phyloP scores from a whole-genome alignment of 225 moss, liverwort and hornwort genomes.

The Pseudisothecium myosuroides region DNA sequence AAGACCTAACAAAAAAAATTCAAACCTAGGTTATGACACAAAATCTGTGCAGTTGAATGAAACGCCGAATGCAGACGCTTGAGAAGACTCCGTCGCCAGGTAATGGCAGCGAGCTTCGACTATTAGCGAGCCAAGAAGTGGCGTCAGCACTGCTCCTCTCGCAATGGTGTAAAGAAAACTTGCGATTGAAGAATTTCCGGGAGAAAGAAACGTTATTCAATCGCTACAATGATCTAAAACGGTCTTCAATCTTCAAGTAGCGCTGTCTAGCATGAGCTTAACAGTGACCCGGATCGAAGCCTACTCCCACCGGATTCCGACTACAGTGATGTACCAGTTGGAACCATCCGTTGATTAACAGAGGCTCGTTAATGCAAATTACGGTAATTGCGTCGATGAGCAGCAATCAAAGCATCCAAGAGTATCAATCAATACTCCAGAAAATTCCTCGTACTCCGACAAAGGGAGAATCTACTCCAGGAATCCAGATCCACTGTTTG shows the following conservation, averaged over 20 bases:
- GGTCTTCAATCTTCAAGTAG: not conserved
- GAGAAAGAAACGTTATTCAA: not conserved
- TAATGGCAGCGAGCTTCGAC: not conserved
- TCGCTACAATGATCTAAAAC: not conserved
- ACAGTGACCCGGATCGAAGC: not conserved
- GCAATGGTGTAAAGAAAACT: not conserved
- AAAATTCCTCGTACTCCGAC: not conserved
- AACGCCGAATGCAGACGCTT: not conserved
- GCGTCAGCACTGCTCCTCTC: not conserved
- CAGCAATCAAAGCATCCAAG: not conserved
- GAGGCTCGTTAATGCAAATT: not conserved
- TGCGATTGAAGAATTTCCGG: not conserved
- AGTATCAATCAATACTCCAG: not conserved
- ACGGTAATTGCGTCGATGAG: not conserved
- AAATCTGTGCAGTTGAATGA: not conserved
- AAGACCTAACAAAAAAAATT: constrained; percentile 11
- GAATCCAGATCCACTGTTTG: not conserved
- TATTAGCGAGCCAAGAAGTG: not conserved
- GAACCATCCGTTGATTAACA: not conserved
- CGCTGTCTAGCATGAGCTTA: not conserved
- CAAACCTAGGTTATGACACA: constrained; percentile 1
- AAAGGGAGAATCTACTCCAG: not conserved
- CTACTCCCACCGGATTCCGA: not conserved
- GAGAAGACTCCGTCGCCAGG: not conserved
- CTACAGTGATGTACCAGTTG: not conserved